These are phyloP conservation scores for Puccinia polysora DNA, from an alignment of 1,284 basidiomycete genomes.

Conservation along the genomic window DNA sequence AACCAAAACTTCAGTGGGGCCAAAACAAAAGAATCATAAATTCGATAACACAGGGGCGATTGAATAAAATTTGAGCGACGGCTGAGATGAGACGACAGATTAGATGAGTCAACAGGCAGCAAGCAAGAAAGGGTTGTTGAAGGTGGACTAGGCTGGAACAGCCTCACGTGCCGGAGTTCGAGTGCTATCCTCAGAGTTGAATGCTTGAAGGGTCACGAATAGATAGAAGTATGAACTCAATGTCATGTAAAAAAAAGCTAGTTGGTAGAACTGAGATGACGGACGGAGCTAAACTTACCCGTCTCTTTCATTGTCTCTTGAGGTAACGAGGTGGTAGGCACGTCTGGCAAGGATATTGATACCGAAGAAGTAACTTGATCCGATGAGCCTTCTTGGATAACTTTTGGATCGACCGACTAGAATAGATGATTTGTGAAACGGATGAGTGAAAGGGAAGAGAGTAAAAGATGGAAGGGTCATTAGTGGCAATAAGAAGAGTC, in stretches of 20 bases:
- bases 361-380: neutral
- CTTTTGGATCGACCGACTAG: neutral
- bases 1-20: too few relatives aligned
- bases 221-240: neutral
- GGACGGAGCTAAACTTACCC: neutral
- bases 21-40: too few relatives aligned
- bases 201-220: neutral
- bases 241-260: neutral
- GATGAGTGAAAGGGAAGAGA: neutral
- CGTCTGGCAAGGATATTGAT: constrained; percentile 3
- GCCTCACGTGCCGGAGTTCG: neutral
- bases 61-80: too few relatives aligned
- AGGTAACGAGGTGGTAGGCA: constrained; percentile 8
- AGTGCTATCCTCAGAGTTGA: neutral
- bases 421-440: neutral
- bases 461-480: neutral
- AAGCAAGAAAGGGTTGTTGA: too few relatives aligned
- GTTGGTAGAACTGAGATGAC: neutral
- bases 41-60: too few relatives aligned
- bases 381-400: neutral
- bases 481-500: too few relatives aligned
- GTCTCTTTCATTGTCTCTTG: neutral
- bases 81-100: too few relatives aligned
- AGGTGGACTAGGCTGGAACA: constrained; percentile 14
- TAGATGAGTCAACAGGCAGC: too few relatives aligned